Percentiles rank a stretch among this genome's conserved stretches.
Conservation (phyloP, 1,284 basidiomycete species). For the Bjerkandera adusta region DNA sequence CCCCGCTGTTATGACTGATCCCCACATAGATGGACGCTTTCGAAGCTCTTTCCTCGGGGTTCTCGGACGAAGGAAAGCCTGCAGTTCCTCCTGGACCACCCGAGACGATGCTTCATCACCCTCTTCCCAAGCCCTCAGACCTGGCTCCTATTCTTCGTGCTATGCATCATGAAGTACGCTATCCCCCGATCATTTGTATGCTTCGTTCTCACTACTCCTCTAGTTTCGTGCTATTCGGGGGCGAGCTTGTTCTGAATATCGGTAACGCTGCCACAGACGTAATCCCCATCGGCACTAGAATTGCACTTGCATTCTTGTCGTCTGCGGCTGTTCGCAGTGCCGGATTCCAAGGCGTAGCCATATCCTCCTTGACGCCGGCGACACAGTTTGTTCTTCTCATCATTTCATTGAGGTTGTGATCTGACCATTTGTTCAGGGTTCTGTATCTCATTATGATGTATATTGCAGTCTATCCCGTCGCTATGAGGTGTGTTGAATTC, state of each 20-base stretch:
- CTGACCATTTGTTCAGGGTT: conserved; percentile 48
- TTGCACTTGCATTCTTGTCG: conserved; percentile 69
- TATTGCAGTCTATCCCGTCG: conserved; percentile 74
- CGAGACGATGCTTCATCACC: conserved; percentile 90
- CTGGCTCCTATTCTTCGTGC: conserved; percentile 78
- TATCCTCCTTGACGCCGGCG: conserved; percentile 66
- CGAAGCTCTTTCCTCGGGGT: conserved; percentile 55
- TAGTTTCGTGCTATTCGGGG: conserved; percentile 76
- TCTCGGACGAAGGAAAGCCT: conserved; percentile 77
- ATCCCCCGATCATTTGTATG: background rate
- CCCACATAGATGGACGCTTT: conserved; percentile 65
- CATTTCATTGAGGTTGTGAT: conserved; percentile 5
- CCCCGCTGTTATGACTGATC: background rate
- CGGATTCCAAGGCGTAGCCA: conserved; percentile 77
- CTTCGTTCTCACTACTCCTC: background rate
- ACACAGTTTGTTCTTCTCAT: conserved; percentile 62
- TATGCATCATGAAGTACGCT: conserved; percentile 66
- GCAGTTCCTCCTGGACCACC: conserved; percentile 91
- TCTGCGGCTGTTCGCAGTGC: conserved; percentile 84
- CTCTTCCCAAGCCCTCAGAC: conserved; percentile 94
- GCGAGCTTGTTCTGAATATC: conserved; percentile 87
- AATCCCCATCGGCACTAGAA: conserved; percentile 69
- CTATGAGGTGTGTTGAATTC: conserved; percentile 53
- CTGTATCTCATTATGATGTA: conserved; percentile 92
- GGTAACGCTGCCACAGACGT: conserved; percentile 70